Conservation (phyloP, 2,329 filamentous ascomycete genomes). For the Parafenestella ontariensis region DNA sequence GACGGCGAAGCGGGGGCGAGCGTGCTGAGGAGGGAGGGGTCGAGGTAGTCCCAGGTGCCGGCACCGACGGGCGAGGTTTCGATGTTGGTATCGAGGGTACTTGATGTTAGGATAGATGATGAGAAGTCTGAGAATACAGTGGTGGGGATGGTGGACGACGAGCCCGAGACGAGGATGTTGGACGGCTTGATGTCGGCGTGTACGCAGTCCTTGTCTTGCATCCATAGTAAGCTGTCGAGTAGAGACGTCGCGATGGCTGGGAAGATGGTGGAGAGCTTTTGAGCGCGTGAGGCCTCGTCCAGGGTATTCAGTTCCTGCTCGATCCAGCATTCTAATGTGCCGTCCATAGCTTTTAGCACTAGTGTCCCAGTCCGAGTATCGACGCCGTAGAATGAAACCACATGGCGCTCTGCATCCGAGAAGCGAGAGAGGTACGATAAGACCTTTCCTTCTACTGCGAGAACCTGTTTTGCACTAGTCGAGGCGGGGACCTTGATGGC, state of each 20-base stretch:
- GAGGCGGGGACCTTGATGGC: conserved; percentile 46
- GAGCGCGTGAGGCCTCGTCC: conserved; percentile 36
- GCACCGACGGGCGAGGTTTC: conserved; percentile 45
- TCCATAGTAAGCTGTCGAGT: conserved; percentile 51
- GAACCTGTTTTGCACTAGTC: conserved; percentile 38
- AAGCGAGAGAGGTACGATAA: conserved; percentile 43
- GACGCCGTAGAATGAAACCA: conserved; percentile 45
- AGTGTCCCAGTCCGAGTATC: conserved; percentile 39
- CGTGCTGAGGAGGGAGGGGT: conserved; percentile 41
- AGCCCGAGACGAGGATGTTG: conserved; percentile 52
- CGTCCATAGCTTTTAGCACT: conserved; percentile 43
- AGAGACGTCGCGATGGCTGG: conserved; percentile 51
- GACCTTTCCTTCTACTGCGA: conserved; percentile 41
- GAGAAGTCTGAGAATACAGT: conserved; percentile 56
- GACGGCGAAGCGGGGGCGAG: conserved; percentile 35
- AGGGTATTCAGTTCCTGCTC: conserved; percentile 36
- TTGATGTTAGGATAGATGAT: conserved; percentile 37
- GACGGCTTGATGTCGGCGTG: conserved; percentile 57
- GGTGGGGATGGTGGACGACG: conserved; percentile 8
- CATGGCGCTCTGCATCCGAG: conserved; percentile 26
- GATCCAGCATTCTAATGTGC: conserved; percentile 44
- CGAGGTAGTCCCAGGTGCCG: conserved; percentile 58
- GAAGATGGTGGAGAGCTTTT: conserved; percentile 48
- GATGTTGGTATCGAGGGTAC: conserved; percentile 12
- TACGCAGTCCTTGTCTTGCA: conserved; percentile 50